Conservation (phyloP, 805 yeast genomes). For the Lachancea nothofagi region DNA sequence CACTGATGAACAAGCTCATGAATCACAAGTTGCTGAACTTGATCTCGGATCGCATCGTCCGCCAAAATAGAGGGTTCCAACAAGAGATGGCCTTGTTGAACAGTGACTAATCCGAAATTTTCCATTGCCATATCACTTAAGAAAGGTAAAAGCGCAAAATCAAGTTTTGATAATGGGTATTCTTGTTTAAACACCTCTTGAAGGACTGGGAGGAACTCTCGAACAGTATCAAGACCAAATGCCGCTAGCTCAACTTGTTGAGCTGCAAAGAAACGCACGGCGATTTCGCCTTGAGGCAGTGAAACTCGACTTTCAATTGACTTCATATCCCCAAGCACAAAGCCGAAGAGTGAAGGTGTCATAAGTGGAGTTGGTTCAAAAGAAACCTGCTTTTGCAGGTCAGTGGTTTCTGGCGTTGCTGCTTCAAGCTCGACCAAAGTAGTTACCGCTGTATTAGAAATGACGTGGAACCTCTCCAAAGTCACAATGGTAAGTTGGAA, state of each 20-base stretch:
- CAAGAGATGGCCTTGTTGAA: slow-evolving; percentile 47
- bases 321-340: slow-evolving; percentile 64
- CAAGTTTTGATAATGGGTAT: slow-evolving; percentile 61
- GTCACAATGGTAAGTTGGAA: slow-evolving; percentile 48
- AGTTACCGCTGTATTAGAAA: slow-evolving; percentile 42
- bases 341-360: slow-evolving; percentile 60
- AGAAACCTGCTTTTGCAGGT: slow-evolving; percentile 28
- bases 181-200: slow-evolving; percentile 38
- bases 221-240: slow-evolving; percentile 46
- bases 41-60: slow-evolving; percentile 24
- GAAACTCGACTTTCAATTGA: slow-evolving; percentile 36
- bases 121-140: slow-evolving; percentile 78
- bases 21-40: slow-evolving; percentile 50
- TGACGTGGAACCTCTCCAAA: slow-evolving; percentile 39
- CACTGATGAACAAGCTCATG: slow-evolving; percentile 80
- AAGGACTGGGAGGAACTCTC: slow-evolving; percentile 44
- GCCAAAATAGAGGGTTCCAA: slow-evolving; percentile 33
- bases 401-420: slow-evolving; percentile 8
- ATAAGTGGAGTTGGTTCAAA: slow-evolving; percentile 56
- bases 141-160: slow-evolving; percentile 63
- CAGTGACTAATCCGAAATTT: slow-evolving; percentile 64
- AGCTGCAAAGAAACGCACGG: slow-evolving; percentile 52
- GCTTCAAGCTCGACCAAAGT: not conserved
- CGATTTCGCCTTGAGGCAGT: slow-evolving; percentile 30
- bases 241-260: slow-evolving; percentile 41